Conservation (phyloP, 2,329 filamentous ascomycete species). For the Phaeosphaeria sp. region DNA sequence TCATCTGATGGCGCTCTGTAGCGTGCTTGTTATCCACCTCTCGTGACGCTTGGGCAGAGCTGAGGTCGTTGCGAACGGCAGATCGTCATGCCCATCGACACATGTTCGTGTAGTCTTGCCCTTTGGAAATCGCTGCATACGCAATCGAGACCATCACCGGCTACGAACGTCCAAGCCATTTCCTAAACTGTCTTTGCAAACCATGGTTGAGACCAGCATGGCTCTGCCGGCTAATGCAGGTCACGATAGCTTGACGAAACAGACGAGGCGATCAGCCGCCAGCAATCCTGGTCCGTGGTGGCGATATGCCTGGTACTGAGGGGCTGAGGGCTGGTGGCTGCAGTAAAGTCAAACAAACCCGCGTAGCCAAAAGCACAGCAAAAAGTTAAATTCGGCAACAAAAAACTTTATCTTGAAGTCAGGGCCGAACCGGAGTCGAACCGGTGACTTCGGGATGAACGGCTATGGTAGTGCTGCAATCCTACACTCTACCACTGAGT, state of each 20-base stretch:
- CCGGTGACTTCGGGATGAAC: conserved; percentile 37
- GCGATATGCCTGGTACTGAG: conserved; percentile 40
- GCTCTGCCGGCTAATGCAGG: conserved; percentile 22
- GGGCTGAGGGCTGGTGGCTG: conserved; percentile 21
- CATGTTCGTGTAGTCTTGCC: neutral
- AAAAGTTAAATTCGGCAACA: neutral
- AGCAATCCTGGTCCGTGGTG: conserved; percentile 21
- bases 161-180: neutral
- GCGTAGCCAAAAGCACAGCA: neutral
- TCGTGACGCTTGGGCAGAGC: neutral
- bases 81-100: neutral
- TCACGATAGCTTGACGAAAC: conserved; percentile 23
- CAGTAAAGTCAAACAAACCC: neutral
- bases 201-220: conserved; percentile 8
- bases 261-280: conserved; percentile 25
- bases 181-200: conserved; percentile 5
- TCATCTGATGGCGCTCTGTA: conserved; percentile 23
- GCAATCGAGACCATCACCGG: neutral
- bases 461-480: conserved; percentile 27
- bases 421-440: conserved; percentile 37
- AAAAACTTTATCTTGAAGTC: conserved; percentile 9
- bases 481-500: conserved; percentile 32
- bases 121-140: neutral
- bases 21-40: conserved; percentile 8
- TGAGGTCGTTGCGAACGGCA: neutral